phyloP scores from a whole-genome alignment of 2,329 filamentous ascomycete species.

The Metarhizium rileyi region DNA sequence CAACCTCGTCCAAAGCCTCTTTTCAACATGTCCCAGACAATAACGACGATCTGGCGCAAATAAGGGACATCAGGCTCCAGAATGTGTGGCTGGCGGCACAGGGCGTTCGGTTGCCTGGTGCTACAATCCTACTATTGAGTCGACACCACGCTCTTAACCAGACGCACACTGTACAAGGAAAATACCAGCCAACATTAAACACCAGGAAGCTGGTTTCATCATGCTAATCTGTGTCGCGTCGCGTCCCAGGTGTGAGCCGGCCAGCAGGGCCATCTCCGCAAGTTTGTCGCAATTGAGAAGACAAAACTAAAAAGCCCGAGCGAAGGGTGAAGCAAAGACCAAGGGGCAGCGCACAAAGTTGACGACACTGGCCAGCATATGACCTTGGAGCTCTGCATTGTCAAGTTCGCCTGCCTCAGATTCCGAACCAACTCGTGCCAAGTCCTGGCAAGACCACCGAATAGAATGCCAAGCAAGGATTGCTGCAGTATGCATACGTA shows the following conservation, averaged over 20 bases:
- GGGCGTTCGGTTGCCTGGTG: background rate
- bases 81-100: background rate
- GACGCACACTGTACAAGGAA: background rate
- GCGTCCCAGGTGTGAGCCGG: background rate
- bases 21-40: background rate
- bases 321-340: background rate
- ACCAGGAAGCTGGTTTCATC: no score
- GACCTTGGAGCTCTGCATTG: background rate
- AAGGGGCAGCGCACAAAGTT: background rate
- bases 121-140: background rate
- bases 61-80: background rate
- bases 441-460: background rate
- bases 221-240: no score
- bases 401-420: background rate
- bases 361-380: background rate
- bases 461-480: no score
- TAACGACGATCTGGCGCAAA: background rate
- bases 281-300: background rate
- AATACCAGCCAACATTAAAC: no score
- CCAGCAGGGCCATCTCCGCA: background rate
- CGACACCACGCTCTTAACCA: background rate
- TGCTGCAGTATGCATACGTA: background rate
- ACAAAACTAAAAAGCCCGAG: background rate
- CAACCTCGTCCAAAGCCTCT: background rate
- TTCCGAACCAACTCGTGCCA: background rate